Evolutionary conservation across 345 rosid species (phyloP), one percentile per base, ranked within the genome.

Genomic region (Populus ilicifolia): DNA sequence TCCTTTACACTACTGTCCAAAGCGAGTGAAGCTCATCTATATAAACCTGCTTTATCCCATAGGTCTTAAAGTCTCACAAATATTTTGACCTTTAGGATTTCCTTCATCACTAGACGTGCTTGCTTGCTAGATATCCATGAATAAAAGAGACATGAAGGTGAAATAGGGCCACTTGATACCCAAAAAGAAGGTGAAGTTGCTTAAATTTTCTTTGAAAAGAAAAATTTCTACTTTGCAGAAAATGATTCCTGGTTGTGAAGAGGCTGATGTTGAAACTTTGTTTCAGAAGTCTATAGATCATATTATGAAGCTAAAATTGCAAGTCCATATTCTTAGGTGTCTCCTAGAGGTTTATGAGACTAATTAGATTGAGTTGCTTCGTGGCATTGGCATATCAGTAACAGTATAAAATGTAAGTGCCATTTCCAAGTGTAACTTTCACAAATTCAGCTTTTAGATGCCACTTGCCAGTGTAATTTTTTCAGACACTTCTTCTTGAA

Each of bases 221-320:
- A 90, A 88, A 70, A 71, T 90, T 17, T 29, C 33, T 4, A 81
- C 77, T 46, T 81, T 90, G 29, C 68, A 83, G 75, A 80, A 71
- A 67, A 81, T 89, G 39, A 75, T 89, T 78, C 89, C 90, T 1
- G 88, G 85, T 2, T 84, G 94, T 70, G 84, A 85, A 56, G 83
- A 67, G 11, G 87, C 67, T 6, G 89, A 86, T 21, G 80, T 82
- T 4, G 85, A 84, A 75, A 82, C 82, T 38, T 56, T 90, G 89
- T 86, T 90, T 62, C 79, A 70, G 70, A 88, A 84, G 71, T 87
- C 88, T 70, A 80, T 85, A 41, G 69, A 85, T 74, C 90, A 88
- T 84, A 84, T 87, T 20, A 21, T 80, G 46, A 80, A 73, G 78
- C 85, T 87, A 36, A 75, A 87, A 62, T 78, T 84, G 72, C 87